Conservation (phyloP, 352 stramenopile species). For the Globisporangium recalcitrans region DNA sequence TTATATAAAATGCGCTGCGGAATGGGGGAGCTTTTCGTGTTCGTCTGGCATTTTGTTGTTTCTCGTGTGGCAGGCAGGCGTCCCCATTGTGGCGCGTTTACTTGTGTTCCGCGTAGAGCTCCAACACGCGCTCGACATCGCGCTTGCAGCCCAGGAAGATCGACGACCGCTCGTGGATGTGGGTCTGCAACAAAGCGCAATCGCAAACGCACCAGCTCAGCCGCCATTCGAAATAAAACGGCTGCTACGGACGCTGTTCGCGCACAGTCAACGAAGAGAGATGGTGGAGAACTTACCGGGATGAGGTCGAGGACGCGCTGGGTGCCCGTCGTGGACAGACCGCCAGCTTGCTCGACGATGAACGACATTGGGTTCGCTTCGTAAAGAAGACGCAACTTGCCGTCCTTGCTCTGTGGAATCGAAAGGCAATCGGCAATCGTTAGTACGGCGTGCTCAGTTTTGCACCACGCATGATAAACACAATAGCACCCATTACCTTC, state of each 20-base stretch:
- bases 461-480: neutral
- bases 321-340: conserved; percentile 92
- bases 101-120: conserved; percentile 65
- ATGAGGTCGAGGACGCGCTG: conserved; percentile 92
- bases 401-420: conserved; percentile 44
- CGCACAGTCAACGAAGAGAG: neutral
- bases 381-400: conserved; percentile 98
- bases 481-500: conserved; percentile 75
- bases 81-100: conserved; percentile 18
- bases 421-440: neutral
- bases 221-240: conserved; percentile 4
- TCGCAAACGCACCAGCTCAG: neutral
- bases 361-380: conserved; percentile 99
- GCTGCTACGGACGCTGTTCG: neutral
- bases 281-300: conserved; percentile 43
- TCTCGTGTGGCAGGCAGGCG: neutral
- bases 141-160: conserved; percentile 95
- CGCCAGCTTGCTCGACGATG: conserved; percentile 97
- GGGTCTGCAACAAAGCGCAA: conserved; percentile 48
- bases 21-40: conserved; percentile 2
- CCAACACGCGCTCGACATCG: conserved; percentile 77
- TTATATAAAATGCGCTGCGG: too few relatives aligned
- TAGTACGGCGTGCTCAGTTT: neutral
- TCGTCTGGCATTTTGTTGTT: neutral
- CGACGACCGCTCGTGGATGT: conserved; percentile 96